Evolutionary conservation across 2,329 filamentous ascomycete species (phyloP), one percentile per base, ranked within the genome.

Genomic region (Trichoderma sp.): DNA sequence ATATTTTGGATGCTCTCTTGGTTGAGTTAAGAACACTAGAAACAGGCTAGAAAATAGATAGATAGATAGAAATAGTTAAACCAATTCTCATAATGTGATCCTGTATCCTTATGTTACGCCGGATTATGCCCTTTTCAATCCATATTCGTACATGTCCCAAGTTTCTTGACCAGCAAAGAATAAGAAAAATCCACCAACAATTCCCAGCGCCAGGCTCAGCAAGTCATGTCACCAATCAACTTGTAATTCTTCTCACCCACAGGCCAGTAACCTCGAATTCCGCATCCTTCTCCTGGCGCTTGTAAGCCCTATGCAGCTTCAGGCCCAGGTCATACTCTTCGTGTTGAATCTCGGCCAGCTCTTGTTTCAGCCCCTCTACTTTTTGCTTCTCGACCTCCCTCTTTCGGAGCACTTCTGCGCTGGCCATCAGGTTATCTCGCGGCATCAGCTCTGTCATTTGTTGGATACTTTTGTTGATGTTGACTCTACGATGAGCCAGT

Each of bases 391-490:
- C 85, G 72, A 79, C 76, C 80, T 88, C 87, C 62, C 88, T 85
- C 79, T 86, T 87, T 60, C 81, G 82, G 62, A 87, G 75, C 39
- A 93, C 90, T 64, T 92, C 88, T 9, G 89, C 86, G 76, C 90
- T 91, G 34, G 90, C 88, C 77, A 92, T 83, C 51, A 93, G 84
- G 74, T 87, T 89, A 78, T 93, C 91, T 43, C 87, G 89, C 53
- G 92, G 92, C 85, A 94, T 92, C 72, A 94, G 86, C 79, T 93
- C 90, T 72, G 90, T 93, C 85, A 95, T 90, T 80, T 95, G 92
- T 74, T 88, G 85, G 78, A 96, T 93, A 73, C 91, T 89, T 28
- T 86, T 89, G 78, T 89, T 87, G 77, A 95, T 89, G 81, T 95
- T 95, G 73, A 87, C 84, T 70, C 91, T 89, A 58, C 92, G 89